Evolutionary conservation across 305 asterid genomes (phyloP).

Genomic region (Fraxinus albicans): DNA sequence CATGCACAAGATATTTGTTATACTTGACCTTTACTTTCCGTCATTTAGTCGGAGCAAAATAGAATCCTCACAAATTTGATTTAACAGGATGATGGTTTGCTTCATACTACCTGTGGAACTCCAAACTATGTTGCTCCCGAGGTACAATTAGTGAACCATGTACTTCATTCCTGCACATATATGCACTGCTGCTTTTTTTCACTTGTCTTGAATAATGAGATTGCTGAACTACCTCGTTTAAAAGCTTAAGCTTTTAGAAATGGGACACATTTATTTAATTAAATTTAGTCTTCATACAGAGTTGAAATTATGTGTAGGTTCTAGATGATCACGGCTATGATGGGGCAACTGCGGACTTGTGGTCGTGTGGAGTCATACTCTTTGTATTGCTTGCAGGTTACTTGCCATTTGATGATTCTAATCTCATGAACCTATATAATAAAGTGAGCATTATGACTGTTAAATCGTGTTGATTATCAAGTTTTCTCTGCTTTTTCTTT

Average conservation of each 20-base stretch:
- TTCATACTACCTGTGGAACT: constrained; percentile 98
- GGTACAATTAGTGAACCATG: constrained; percentile 39
- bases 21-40: background rate
- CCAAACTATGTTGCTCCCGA: constrained; percentile 98
- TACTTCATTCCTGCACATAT: background rate
- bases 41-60: background rate
- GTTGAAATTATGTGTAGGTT: constrained; percentile 43
- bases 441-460: constrained; percentile 55
- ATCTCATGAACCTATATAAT: constrained; percentile 77
- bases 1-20: background rate
- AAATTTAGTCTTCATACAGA: background rate
- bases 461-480: background rate
- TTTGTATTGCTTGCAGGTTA: constrained; percentile 97
- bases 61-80: constrained; percentile 15
- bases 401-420: constrained; percentile 94
- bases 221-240: background rate
- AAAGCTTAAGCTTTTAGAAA: background rate
- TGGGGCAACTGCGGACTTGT: constrained; percentile 88
- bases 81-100: constrained; percentile 86
- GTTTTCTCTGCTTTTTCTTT: constrained; percentile 10
- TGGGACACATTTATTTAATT: background rate
- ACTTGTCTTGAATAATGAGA: constrained; percentile 7
- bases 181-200: background rate
- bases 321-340: constrained; percentile 86
- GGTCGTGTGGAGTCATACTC: constrained; percentile 97